Evolutionary conservation across 441 rosid species (phyloP).

Genomic region (Eutrema salsugineum): DNA sequence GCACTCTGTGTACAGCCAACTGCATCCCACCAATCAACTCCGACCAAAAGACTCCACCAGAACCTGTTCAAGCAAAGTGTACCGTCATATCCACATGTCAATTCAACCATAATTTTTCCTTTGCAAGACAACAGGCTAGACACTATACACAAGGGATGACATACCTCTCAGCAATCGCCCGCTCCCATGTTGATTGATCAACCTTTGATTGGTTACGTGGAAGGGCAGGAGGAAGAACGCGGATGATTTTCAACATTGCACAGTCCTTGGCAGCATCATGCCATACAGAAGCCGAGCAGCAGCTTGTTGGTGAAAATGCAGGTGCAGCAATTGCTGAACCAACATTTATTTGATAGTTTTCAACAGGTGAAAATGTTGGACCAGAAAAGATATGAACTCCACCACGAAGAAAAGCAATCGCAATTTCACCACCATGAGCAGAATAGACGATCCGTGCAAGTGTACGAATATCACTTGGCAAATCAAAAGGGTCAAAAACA

Average conservation of each 20-base stretch:
- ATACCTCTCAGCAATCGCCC: conserved; percentile 99
- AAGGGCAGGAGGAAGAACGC: conserved; percentile 95
- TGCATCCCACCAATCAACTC: conserved; percentile 99
- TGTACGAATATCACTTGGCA: conserved; percentile 95
- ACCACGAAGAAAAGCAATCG: conserved; percentile 94
- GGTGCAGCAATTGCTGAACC: conserved; percentile 98
- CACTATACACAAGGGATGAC: not conserved
- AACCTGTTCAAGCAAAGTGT: conserved; percentile 55
- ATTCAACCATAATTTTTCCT: not conserved
- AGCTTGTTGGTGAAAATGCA: conserved; percentile 98
- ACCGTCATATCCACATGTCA: not conserved
- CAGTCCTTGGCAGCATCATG: conserved; percentile 86
- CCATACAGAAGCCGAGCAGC: conserved; percentile 99
- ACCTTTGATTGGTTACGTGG: conserved; percentile 74
- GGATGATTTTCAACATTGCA: conserved; percentile 85
- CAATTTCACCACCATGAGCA: conserved; percentile 99
- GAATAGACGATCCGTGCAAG: conserved; percentile 97
- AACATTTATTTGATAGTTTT: conserved; percentile 93
- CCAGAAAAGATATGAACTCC: conserved; percentile 99
- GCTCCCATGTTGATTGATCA: conserved; percentile 87
- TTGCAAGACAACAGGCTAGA: not conserved
- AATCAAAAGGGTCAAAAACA: conserved; percentile 94
- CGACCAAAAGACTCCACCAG: conserved; percentile 99
- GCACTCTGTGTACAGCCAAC: conserved; percentile 99
- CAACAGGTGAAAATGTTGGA: conserved; percentile 85